These are phyloP conservation scores for Suillus subaureus DNA, from an alignment of 768 basidiomycete species.

Conservation along the genomic window DNA sequence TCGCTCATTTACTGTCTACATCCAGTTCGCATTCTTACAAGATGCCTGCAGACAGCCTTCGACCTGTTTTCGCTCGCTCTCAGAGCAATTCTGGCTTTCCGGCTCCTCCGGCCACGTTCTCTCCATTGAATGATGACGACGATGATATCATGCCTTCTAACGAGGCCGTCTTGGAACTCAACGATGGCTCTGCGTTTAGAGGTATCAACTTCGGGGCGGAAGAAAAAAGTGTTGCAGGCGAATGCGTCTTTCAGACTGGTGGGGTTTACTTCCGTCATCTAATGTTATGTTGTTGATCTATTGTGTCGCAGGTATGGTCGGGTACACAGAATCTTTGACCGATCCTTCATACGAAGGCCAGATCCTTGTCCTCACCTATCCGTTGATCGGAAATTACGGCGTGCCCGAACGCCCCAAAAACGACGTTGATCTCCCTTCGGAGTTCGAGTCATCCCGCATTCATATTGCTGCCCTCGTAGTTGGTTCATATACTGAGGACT, in stretches of 20 bases:
- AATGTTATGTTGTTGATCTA: constrained; percentile 20
- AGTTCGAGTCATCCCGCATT: constrained; percentile 95
- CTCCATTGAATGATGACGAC: constrained; percentile 27
- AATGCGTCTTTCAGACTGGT: constrained; percentile 99
- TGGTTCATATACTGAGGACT: constrained; percentile 91
- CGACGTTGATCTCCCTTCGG: constrained; percentile 59
- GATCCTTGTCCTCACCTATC: constrained; percentile 96
- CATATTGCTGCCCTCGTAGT: constrained; percentile 92
- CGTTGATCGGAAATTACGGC: constrained; percentile 96
- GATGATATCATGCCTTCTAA: constrained; percentile 19
- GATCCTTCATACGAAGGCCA: constrained; percentile 99
- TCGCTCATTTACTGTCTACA: neutral
- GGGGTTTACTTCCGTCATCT: constrained; percentile 31
- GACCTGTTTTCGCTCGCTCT: constrained; percentile 49
- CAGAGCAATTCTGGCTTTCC: constrained; percentile 41
- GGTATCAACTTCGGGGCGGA: constrained; percentile 95
- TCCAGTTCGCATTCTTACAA: neutral
- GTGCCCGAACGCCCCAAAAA: constrained; percentile 70
- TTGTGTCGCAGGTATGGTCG: constrained; percentile 85
- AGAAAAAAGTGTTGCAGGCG: constrained; percentile 88
- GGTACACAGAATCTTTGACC: constrained; percentile 96
- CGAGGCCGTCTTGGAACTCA: constrained; percentile 84
- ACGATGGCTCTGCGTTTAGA: constrained; percentile 84
- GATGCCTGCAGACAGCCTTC: constrained; percentile 31
- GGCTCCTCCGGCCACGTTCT: constrained; percentile 37